Conservation (phyloP, 208 protist species). For the Naegleria fowleri region DNA sequence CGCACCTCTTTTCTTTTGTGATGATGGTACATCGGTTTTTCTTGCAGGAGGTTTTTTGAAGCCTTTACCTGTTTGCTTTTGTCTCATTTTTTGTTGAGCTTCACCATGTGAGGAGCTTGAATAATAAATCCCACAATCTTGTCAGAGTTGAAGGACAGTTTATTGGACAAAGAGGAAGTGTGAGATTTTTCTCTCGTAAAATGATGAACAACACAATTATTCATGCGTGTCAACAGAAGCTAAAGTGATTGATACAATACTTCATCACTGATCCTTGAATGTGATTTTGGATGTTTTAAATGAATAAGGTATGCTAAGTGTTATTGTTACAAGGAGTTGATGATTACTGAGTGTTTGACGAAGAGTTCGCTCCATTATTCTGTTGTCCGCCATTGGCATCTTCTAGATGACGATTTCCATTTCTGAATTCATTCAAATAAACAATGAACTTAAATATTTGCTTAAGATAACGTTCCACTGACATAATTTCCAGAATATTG, state of each 20-base stretch:
- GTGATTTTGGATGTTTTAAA: no score
- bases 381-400: background rate
- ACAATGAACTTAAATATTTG: conserved; percentile 13
- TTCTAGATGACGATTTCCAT: background rate
- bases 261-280: background rate
- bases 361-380: background rate
- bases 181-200: background rate
- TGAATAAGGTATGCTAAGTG: background rate
- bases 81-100: background rate
- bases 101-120: no score
- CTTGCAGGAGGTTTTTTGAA: background rate
- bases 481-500: conserved; percentile 20
- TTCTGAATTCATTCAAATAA: conserved; percentile 19
- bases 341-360: background rate
- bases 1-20: background rate
- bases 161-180: background rate
- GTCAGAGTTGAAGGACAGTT: background rate
- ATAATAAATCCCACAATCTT: no score
- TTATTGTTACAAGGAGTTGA: background rate
- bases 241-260: background rate
- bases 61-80: background rate
- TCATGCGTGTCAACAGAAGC: background rate
- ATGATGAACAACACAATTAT: background rate
- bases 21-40: background rate
- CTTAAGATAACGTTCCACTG: conserved; percentile 20